Base-by-base conservation (phyloP, 2,329 filamentous ascomycete genomes). In the Beauveria sp. region DNA sequence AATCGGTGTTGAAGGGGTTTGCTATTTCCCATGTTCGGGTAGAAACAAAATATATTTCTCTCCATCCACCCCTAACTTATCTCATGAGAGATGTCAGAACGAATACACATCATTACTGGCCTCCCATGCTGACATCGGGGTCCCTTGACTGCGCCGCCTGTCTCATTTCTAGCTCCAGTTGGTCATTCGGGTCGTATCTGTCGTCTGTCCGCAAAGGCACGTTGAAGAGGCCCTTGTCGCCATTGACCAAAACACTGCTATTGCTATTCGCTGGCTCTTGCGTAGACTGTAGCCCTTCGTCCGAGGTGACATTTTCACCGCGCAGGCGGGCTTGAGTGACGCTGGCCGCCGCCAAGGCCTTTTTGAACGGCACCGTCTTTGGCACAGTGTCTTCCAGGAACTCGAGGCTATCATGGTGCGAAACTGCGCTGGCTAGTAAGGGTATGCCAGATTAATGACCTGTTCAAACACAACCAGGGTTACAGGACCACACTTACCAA, bases 311-410 rank as follows among this genome's bases (percentile, higher is more conserved):
- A 65, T 77, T 77, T 7, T 79, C 81, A 63, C 72, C 70, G 46
- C 72, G 68, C 12, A 73, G 74, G 58, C 76, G 74, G 24, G 80
- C 77, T 54, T 82, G 79, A 3, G 76, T 79, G 1, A 79, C 78
- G 12, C 75, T 76, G 1, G 83, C 79, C 65, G 84, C 69, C 50
- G 86, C 86, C 77, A 92, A 93, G 76, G 89, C 84, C 67, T 90
- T 84, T 71, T 89, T 90, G 78, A 86, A 96, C 18, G 90, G 86
- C 6, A 87, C 84, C 1, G 93, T 97, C 72, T 89, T 89, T 62
- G 95, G 95, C 43, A 97, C 89, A 28, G 96, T 85, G 74, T 99
- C 95, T 65, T 89, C 83, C 16, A 99, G 84, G 71, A 99, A 99
- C 73, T 99, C 93, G 57, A 99, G 87, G 72, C 96, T 96, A 74